phyloP scores from a whole-genome alignment of 257 asterid genomes.

The Solanum chmielewskii region DNA sequence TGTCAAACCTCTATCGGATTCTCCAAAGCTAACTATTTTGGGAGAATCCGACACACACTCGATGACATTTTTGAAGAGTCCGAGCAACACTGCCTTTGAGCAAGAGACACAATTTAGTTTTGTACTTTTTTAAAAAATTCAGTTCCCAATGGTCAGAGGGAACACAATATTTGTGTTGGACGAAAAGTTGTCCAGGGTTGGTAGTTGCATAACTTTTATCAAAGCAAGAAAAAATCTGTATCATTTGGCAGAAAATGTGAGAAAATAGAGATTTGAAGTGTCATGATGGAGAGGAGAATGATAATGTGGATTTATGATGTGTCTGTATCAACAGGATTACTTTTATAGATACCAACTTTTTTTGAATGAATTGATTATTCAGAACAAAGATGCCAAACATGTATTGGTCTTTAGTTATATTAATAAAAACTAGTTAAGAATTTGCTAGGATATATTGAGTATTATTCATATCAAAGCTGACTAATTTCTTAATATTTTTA shows the following conservation, averaged over 20 bases:
- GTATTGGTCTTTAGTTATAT: neutral
- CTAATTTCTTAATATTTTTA: neutral
- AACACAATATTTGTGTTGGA: neutral
- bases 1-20: neutral
- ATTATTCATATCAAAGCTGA: neutral
- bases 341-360: neutral
- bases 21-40: neutral
- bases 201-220: neutral
- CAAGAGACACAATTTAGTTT: neutral
- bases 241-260: neutral
- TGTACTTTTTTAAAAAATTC: neutral
- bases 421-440: neutral
- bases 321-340: neutral
- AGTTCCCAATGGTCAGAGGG: neutral
- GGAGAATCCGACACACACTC: neutral
- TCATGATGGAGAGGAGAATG: neutral
- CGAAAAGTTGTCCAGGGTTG: neutral
- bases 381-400: neutral
- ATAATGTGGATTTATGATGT: neutral
- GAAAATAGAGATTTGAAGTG: neutral
- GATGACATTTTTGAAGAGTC: neutral
- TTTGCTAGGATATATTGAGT: neutral
- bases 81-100: neutral
- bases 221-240: neutral
- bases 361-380: neutral